Base-by-base conservation (phyloP, 2,329 filamentous ascomycete genomes). In the Plectosphaerella sp. region DNA sequence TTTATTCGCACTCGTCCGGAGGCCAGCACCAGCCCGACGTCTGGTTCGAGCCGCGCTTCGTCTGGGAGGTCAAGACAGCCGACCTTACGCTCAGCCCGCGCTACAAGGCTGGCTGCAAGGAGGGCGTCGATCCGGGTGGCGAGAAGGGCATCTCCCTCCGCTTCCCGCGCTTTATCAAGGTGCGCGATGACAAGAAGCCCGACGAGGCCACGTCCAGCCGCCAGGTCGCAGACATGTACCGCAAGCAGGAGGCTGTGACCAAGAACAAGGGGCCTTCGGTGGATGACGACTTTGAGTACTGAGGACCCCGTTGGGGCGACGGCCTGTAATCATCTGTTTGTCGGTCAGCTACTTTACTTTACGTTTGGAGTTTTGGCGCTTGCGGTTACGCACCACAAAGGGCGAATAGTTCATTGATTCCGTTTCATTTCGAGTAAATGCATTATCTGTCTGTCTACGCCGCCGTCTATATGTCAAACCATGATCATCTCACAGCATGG, bases 271-370 rank as follows among this genome's bases (percentile, higher is more conserved):
- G 87, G 0, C 89, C 90, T 4, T 79, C 86, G 47, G 92, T 92
- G 51, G 94, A 99, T 76, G 93, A 97, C 72, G 92, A 97, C 69
- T 99, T 97, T 72, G 94, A 99, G 76, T 99, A 99, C 72, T 99
- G 71, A 56, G 22, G 46, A 48, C 37, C 22, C 22, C 20, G 45
- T 41, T n/a, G 15, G 37, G 15, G 28, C 28, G 25, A 9, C 28
- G 11, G 8, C 28, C 8, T 33, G 28, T 33, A 33, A 12, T 22
- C 22, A 22, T 22, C 28, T 33, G 11, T 33, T 33, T 33, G 8
- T 7, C 3, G 28, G 28, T 7, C 28, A 33, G 8, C 11, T 33
- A 9, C 28, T 10, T 28, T 28, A 9, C 25, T 28, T 33, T 33
- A 33, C 28, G 28, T 33, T 10, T 33, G 28, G 28, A 33, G 28